Evolutionary conservation across 495 filamentous ascomycete species (phyloP), one percentile per base, ranked within the genome.

Genomic region (Barbatosphaeria neglecta): DNA sequence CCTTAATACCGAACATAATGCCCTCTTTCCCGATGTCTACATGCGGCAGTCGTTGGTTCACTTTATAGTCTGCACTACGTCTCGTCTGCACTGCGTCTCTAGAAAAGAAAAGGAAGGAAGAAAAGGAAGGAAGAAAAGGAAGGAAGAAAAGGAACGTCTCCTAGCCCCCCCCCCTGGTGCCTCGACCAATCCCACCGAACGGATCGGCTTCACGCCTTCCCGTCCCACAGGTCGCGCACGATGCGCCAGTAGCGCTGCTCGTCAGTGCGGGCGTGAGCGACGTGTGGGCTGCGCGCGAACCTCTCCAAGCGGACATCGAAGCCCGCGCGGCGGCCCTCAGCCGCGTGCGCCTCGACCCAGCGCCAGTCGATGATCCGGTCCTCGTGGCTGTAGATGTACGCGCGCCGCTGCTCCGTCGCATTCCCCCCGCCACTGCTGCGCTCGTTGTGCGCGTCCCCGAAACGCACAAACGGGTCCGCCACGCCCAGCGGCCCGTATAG

Each of bases 181-280:
- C n/a, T n/a, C n/a, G n/a, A n/a, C n/a, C n/a, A n/a, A n/a, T n/a
- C n/a, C n/a, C n/a, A n/a, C n/a, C n/a, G n/a, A n/a, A n/a, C n/a
- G n/a, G n/a, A n/a, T n/a, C n/a, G n/a, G n/a, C n/a, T n/a, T n/a
- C 27, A 35, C 7, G 16, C 25, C 41, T 22, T 22, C 37, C 56
- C 61, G 28, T 65, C 54, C 68, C 69, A 74, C 0, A 59, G 59
- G 43, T 63, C 53, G 25, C 38, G 54, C 10, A 70, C 55, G 35
- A 61, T 48, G 6, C 44, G 45, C 70, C 70, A 73, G 50, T 74
- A 74, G 39, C 70, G 48, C 47, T 50, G 48, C 51, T 51, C 41
- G 42, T 71, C 61, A 9, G 44, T 51, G 37, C 63, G 57, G 46
- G 57, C 66, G 53, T 68, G 68, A 16, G 63, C 58, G 7, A 74